Conservation (phyloP, 768 basidiomycete genomes). For the Pleurotus sapidus region DNA sequence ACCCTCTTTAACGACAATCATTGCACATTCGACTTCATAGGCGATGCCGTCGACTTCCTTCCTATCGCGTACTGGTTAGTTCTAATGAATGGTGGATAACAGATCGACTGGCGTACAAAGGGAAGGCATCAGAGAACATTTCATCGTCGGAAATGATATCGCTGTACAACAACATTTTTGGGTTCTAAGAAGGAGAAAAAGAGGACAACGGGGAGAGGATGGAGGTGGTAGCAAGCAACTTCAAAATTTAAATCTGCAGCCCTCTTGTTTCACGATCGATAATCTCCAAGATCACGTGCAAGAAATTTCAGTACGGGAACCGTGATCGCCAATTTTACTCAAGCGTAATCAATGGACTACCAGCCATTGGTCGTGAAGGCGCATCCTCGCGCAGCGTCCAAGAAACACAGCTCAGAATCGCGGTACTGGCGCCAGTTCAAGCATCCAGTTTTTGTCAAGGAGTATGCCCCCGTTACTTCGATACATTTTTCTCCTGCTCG, state of each 20-base stretch:
- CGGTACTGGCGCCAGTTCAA: conserved; percentile 87
- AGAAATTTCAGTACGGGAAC: conserved; percentile 17
- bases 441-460: conserved; percentile 92
- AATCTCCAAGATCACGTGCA: conserved; percentile 29
- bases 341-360: conserved; percentile 61
- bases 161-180: conserved; percentile 68
- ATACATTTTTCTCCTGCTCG: conserved; percentile 86
- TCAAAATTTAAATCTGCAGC: conserved; percentile 11
- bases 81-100: conserved; percentile 7
- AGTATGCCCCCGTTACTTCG: conserved; percentile 94
- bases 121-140: conserved; percentile 94
- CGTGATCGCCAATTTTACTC: conserved; percentile 15
- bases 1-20: conserved; percentile 69
- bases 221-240: conserved; percentile 13
- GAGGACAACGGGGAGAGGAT: conserved; percentile 17
- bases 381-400: conserved; percentile 46
- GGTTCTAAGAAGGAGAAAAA: conserved; percentile 8
- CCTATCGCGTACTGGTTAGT: conserved; percentile 34
- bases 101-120: conserved; percentile 49
- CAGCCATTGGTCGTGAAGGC: conserved; percentile 71
- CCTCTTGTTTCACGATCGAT: conserved; percentile 27
- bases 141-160: conserved; percentile 82
- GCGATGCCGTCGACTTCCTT: conserved; percentile 76
- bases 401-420: conserved; percentile 71
- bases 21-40: conserved; percentile 82